Conservation (phyloP, 352 stramenopile genomes). For the Phytopythium cucurbitacearum region DNA sequence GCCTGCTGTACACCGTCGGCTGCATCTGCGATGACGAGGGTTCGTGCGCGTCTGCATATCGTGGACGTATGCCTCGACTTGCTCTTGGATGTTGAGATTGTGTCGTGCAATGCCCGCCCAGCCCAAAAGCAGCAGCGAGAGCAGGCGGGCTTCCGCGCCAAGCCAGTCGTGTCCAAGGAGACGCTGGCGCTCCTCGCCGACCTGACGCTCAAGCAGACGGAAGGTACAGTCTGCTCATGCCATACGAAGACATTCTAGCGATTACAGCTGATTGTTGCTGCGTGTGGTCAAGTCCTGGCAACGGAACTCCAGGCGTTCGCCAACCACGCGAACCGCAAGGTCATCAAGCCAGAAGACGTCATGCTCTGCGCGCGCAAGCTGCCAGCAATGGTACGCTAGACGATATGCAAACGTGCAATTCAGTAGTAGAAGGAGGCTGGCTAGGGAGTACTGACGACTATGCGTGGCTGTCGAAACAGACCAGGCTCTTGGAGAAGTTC, state of each 20-base stretch:
- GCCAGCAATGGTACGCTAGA: slow-evolving; percentile 32
- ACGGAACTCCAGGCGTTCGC: slow-evolving; percentile 77
- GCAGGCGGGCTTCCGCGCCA: slow-evolving; percentile 20
- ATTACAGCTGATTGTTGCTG: not conserved
- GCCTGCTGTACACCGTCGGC: slow-evolving; percentile 62
- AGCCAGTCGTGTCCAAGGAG: slow-evolving; percentile 55
- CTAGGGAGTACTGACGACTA: not conserved
- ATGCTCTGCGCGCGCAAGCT: slow-evolving; percentile 61
- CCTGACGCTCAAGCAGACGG: slow-evolving; percentile 54
- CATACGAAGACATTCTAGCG: not conserved
- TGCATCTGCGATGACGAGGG: slow-evolving; percentile 65
- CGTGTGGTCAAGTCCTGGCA: slow-evolving; percentile 41
- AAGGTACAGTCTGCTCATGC: slow-evolving; percentile 22
- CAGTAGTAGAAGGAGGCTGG: not conserved
- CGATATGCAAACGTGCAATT: not conserved
- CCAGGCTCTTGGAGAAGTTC: slow-evolving; percentile 50
- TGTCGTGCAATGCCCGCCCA: slow-evolving; percentile 9
- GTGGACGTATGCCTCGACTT: not conserved
- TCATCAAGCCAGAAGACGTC: slow-evolving; percentile 74
- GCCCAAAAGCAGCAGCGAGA: slow-evolving; percentile 52
- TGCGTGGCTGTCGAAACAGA: slow-evolving; percentile 17
- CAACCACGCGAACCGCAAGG: slow-evolving; percentile 60
- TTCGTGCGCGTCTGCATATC: slow-evolving; percentile 4
- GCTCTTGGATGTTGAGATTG: not conserved
- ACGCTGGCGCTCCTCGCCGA: slow-evolving; percentile 61